Evolutionary conservation across 176 grass and related monocot species (phyloP).

Genomic region (Musa schizocarpa): DNA sequence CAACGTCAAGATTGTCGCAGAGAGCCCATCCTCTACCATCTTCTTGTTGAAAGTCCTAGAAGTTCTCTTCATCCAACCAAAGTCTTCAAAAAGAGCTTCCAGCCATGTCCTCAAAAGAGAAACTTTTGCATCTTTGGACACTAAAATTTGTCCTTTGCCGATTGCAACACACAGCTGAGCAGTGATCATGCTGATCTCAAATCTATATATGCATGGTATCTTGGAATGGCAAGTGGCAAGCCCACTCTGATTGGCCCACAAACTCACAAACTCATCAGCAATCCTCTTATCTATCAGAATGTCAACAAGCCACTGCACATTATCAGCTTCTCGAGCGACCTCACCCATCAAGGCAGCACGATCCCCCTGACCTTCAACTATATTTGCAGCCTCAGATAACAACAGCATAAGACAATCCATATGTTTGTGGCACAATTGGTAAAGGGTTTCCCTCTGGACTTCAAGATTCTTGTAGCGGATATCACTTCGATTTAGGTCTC

Average conservation of each 20-base stretch:
- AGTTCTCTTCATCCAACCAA: slow-evolving; percentile 22
- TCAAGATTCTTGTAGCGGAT: slow-evolving; percentile 1
- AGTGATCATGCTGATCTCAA: slow-evolving; percentile 21
- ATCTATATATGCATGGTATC: slow-evolving; percentile 22
- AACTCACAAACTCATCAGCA: slow-evolving; percentile 6
- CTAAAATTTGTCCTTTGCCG: slow-evolving; percentile 17
- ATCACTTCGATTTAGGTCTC: not conserved
- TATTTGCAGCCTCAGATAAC: slow-evolving; percentile 5
- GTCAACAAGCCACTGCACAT: slow-evolving; percentile 18
- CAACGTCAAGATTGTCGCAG: slow-evolving; percentile 12
- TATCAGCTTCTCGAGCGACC: slow-evolving; percentile 18
- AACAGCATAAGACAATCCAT: not conserved
- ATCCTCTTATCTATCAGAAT: slow-evolving; percentile 17
- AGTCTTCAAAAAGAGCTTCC: slow-evolving; percentile 17
- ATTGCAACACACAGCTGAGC: slow-evolving; percentile 16
- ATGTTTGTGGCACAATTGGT: slow-evolving; percentile 9
- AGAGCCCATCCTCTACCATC: slow-evolving; percentile 12
- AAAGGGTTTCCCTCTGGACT: slow-evolving; percentile 10
- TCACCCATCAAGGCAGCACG: slow-evolving; percentile 7
- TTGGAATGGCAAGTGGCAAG: slow-evolving; percentile 7
- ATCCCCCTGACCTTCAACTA: not conserved
- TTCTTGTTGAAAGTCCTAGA: slow-evolving; percentile 12
- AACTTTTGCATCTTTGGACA: slow-evolving; percentile 11
- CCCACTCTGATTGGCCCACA: slow-evolving; percentile 3
- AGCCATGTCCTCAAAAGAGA: slow-evolving; percentile 15